Conservation (phyloP, 1,284 basidiomycete species). For the Pseudozyma sp. region DNA sequence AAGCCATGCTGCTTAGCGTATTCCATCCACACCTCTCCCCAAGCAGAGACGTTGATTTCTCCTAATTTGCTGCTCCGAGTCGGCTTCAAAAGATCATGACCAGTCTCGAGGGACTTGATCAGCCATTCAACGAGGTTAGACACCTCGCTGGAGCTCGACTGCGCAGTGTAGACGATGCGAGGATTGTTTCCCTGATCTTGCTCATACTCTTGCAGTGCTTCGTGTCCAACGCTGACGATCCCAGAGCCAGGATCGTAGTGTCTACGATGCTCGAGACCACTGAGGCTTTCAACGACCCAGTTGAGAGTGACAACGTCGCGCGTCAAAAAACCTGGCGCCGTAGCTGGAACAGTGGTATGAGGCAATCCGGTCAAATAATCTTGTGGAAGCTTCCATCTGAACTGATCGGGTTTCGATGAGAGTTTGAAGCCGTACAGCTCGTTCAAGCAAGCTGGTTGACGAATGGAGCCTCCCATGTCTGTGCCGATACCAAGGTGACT, state of each 20-base stretch:
- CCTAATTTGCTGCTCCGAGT: conserved; percentile 5
- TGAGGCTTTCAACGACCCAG: background rate
- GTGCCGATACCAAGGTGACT: conserved; percentile 49
- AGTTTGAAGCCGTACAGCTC: conserved; percentile 38
- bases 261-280: background rate
- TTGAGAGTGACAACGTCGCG: conserved; percentile 13
- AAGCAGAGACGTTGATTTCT: conserved; percentile 14
- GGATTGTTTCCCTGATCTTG: conserved; percentile 6
- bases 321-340: conserved; percentile 28
- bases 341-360: conserved; percentile 35
- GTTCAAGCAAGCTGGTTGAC: conserved; percentile 51
- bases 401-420: background rate
- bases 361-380: conserved; percentile 47
- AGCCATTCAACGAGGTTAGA: conserved; percentile 8
- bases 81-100: background rate
- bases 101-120: background rate
- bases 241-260: no score
- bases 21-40: conserved; percentile 22
- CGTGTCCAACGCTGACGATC: background rate
- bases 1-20: conserved; percentile 37
- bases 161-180: conserved; percentile 21
- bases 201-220: conserved; percentile 1
- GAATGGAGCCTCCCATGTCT: conserved; percentile 56
- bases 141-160: conserved; percentile 28
- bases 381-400: conserved; percentile 23